These are phyloP conservation scores for Schwanniomyces vanrijiae DNA, from an alignment of 805 yeast genomes.

Conservation along the genomic window DNA sequence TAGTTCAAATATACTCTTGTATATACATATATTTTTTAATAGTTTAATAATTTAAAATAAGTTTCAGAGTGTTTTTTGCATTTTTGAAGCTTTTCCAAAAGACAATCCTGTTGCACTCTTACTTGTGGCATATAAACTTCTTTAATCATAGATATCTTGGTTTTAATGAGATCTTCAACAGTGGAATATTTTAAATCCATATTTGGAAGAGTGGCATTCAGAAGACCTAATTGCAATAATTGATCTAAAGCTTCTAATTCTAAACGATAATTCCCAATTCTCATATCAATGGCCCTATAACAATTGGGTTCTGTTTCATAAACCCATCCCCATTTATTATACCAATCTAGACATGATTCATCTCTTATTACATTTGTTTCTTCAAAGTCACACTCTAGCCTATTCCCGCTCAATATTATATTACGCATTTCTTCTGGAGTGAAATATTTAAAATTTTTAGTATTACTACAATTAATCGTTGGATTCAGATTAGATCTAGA, in stretches of 20 bases:
- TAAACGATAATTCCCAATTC: slow-evolving; percentile 9
- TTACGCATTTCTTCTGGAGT: slow-evolving; percentile 9
- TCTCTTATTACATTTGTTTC: not conserved
- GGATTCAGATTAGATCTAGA: not conserved
- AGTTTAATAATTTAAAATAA: slow-evolving; percentile 9
- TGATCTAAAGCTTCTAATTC: slow-evolving; percentile 12
- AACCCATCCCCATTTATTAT: slow-evolving; percentile 13
- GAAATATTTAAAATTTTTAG: slow-evolving; percentile 7
- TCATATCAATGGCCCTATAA: slow-evolving; percentile 10
- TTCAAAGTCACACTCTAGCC: slow-evolving; percentile 3
- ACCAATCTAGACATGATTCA: slow-evolving; percentile 11
- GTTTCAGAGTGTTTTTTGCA: slow-evolving; percentile 6
- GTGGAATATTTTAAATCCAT: not conserved
- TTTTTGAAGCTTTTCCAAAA: slow-evolving; percentile 6
- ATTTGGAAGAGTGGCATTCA: slow-evolving; percentile 4
- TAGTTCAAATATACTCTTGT: not conserved
- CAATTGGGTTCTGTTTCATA: slow-evolving; percentile 12
- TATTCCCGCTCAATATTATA: slow-evolving; percentile 8
- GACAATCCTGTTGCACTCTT: not conserved
- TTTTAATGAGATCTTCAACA: slow-evolving; percentile 6
- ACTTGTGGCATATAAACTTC: slow-evolving; percentile 9
- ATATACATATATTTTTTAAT: slow-evolving; percentile 4
- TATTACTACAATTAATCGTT: not conserved
- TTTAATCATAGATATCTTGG: slow-evolving; percentile 7
- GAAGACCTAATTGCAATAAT: slow-evolving; percentile 6